phyloP scores from a whole-genome alignment of 2,329 filamentous ascomycete genomes.

The Botrytis sinoallii region DNA sequence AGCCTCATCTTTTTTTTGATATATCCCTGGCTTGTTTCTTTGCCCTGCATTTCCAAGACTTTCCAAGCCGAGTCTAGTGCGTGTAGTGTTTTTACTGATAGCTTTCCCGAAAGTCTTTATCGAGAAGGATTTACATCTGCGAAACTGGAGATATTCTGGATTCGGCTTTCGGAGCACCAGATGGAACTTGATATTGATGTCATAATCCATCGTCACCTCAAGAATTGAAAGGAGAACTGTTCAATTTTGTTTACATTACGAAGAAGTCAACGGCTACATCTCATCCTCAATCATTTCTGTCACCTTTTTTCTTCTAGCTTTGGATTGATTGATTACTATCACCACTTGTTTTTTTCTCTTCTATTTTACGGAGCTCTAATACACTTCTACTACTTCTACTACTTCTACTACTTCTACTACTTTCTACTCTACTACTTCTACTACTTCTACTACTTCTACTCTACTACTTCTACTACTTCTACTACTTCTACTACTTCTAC shows the following conservation, averaged over 20 bases:
- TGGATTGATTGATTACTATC: background rate
- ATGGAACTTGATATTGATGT: background rate
- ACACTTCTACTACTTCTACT: background rate
- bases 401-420: background rate
- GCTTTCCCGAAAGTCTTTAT: slow-evolving; percentile 9
- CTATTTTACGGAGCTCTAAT: background rate
- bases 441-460: background rate
- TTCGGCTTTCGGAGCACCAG: background rate
- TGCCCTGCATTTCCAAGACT: slow-evolving; percentile 15
- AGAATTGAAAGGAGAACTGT: background rate
- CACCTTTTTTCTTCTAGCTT: background rate
- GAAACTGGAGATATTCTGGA: background rate
- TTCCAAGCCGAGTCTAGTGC: slow-evolving; percentile 6
- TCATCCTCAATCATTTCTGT: too few relatives aligned
- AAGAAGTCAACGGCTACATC: background rate
- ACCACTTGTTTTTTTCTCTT: background rate
- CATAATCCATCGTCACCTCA: background rate
- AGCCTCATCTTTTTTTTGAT: background rate
- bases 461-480: too few relatives aligned
- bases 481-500: background rate
- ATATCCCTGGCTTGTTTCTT: background rate
- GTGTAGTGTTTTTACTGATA: slow-evolving; percentile 5
- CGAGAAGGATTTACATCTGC: background rate
- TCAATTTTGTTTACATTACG: background rate
- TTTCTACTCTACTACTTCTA: too few relatives aligned